Evolutionary conservation across 305 asterid species (phyloP).

Genomic region (Plantago coronopus): DNA sequence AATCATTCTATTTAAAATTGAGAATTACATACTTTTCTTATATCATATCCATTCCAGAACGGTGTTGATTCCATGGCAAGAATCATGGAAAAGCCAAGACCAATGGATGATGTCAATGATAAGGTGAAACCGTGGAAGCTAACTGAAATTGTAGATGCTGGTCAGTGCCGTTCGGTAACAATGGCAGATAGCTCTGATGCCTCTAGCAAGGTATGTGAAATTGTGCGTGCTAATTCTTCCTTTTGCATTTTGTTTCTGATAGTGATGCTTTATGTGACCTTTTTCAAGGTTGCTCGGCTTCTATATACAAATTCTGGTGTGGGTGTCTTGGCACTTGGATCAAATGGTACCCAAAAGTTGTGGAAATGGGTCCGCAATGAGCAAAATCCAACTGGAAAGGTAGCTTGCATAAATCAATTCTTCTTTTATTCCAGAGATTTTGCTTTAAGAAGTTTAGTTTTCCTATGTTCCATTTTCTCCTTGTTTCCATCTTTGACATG

Average conservation of each 20-base stretch:
- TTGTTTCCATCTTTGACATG: slow-evolving; percentile 1
- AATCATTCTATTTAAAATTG: no score
- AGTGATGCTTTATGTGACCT: slow-evolving; percentile 24
- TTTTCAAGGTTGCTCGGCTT: slow-evolving; percentile 75
- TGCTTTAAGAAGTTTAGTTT: background rate
- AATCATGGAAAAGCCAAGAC: slow-evolving; percentile 84
- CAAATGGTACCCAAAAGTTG: slow-evolving; percentile 68
- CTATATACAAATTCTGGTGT: slow-evolving; percentile 74
- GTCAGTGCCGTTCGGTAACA: slow-evolving; percentile 77
- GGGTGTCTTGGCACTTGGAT: slow-evolving; percentile 65
- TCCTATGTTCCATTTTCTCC: background rate
- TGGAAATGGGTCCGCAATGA: slow-evolving; percentile 84
- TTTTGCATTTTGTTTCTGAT: slow-evolving; percentile 11
- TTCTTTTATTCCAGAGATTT: background rate
- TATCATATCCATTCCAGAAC: no score
- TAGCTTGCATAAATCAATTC: slow-evolving; percentile 15
- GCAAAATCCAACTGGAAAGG: slow-evolving; percentile 74
- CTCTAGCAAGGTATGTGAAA: slow-evolving; percentile 55
- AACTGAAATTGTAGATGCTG: slow-evolving; percentile 81
- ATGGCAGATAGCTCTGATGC: slow-evolving; percentile 89
- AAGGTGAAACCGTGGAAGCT: slow-evolving; percentile 83
- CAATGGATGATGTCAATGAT: slow-evolving; percentile 65
- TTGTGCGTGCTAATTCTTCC: slow-evolving; percentile 6
- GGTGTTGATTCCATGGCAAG: slow-evolving; percentile 82
- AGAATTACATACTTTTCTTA: slow-evolving; percentile 12